phyloP scores from a whole-genome alignment of 192 early-diverging fungal species.

The Mortierella antarctica region DNA sequence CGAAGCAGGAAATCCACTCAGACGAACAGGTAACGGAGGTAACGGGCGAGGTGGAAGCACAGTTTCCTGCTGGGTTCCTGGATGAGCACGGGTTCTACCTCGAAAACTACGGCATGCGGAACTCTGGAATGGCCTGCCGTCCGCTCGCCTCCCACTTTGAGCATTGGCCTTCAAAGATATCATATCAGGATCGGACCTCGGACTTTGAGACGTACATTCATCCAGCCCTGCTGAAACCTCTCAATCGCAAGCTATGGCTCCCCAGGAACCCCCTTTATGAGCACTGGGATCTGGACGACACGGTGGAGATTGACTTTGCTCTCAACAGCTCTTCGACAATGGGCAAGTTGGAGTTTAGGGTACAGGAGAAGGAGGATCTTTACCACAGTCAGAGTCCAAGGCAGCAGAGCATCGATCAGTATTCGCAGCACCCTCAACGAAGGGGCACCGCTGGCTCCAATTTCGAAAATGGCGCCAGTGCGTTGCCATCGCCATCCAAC shows the following conservation, averaged over 20 bases:
- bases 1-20: not conserved
- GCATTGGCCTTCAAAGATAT: conserved; percentile 19
- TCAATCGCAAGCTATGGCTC: conserved; percentile 56
- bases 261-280: conserved; percentile 54
- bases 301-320: conserved; percentile 52
- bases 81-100: conserved; percentile 37
- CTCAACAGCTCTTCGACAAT: conserved; percentile 27
- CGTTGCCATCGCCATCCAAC: conserved; percentile 25
- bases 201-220: conserved; percentile 59
- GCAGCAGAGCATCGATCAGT: not conserved
- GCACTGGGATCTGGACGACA: conserved; percentile 54
- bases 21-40: not conserved
- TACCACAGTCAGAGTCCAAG: conserved; percentile 3
- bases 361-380: conserved; percentile 20
- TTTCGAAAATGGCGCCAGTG: conserved; percentile 11
- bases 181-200: conserved; percentile 54
- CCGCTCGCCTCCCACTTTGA: conserved; percentile 36
- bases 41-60: not conserved
- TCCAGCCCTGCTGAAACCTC: conserved; percentile 55
- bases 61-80: conserved; percentile 11
- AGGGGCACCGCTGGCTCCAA: conserved; percentile 28
- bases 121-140: not conserved
- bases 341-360: conserved; percentile 20
- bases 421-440: conserved; percentile 1
- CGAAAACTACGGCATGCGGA: conserved; percentile 16